Conservation (phyloP, 345 rosid genomes). For the Adansonia digitata region DNA sequence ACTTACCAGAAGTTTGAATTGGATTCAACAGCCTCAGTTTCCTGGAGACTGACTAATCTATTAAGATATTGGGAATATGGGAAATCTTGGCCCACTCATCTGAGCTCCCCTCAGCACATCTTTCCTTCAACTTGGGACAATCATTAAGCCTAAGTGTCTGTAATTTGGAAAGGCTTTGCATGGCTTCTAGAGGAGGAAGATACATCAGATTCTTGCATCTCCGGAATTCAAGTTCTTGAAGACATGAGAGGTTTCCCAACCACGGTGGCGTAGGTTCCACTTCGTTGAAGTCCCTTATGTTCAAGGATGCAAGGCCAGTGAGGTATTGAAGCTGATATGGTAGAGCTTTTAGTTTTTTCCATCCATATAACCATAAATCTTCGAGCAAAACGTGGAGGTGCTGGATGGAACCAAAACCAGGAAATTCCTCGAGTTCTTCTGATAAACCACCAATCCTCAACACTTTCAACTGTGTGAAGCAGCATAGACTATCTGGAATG, state of each 20-base stretch:
- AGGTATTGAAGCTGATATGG: constrained; percentile 11
- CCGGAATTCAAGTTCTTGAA: not conserved
- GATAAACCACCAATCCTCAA: not conserved
- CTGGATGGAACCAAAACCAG: not conserved
- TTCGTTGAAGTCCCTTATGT: not conserved
- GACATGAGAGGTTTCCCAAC: constrained; percentile 10
- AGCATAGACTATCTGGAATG: not conserved
- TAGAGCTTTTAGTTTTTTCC: not conserved
- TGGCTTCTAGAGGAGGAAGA: not conserved
- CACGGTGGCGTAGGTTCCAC: not conserved
- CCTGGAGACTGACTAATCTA: not conserved
- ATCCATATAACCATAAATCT: not conserved
- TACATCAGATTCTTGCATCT: not conserved
- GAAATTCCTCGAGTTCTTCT: not conserved
- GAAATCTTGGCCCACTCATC: constrained; percentile 14
- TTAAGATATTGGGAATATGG: not conserved
- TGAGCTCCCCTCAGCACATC: not conserved
- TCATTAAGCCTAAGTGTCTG: not conserved
- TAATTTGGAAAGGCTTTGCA: not conserved
- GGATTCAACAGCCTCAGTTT: not conserved
- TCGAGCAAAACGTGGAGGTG: not conserved
- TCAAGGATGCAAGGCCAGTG: not conserved
- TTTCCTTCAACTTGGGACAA: not conserved
- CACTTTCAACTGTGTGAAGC: not conserved
- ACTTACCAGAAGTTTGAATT: not conserved